Evolutionary conservation across 257 asterid genomes (phyloP), one percentile per base, ranked within the genome.

Genomic region (Craterostigma plantagineum): DNA sequence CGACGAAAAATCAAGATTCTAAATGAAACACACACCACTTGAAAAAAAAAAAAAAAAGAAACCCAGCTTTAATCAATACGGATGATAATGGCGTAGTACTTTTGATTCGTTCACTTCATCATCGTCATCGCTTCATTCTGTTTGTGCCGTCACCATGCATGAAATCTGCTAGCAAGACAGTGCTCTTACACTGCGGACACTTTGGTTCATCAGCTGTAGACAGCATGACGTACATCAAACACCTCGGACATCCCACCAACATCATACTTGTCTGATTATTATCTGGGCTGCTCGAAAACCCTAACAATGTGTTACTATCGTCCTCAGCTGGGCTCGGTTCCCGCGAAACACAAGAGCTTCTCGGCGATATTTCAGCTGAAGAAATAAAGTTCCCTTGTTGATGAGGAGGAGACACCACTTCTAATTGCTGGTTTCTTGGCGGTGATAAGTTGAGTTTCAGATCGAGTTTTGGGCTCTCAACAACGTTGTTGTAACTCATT

Each of bases 81-180:
- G 11, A 9, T 36, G 3, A 36, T 36, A n/a, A 36, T 8, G 3
- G 8, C 8, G 3, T 1, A 1, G 14, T 36, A 36, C 40, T 12
- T 9, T 9, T 36, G n/a, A n/a, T n/a, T 10, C 11, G 1, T 9
- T 36, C 12, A 36, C 11, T 10, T 36, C 12, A 36, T 9, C 40
- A 9, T 12, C 40, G 8, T 12, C 11, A 8, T 36, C 11, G 14
- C n/a, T n/a, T 36, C 40, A 36, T 10, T 3, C 3, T 40, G 4
- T 54, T 42, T 49, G 53, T 59, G 34, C 70, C 57, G 47, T 67
- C 66, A n/a, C n/a, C n/a, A 18, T 55, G 64, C 56, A 67, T 36
- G 41, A 75, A 60, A 54, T 75, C 72, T n/a, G n/a, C n/a, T 43
- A 75, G 77, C 66, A 75, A 63, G 12, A 62, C 86, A 39, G 72